phyloP scores from a whole-genome alignment of 2,329 filamentous ascomycete species.

The Malbranchea zuffiana region DNA sequence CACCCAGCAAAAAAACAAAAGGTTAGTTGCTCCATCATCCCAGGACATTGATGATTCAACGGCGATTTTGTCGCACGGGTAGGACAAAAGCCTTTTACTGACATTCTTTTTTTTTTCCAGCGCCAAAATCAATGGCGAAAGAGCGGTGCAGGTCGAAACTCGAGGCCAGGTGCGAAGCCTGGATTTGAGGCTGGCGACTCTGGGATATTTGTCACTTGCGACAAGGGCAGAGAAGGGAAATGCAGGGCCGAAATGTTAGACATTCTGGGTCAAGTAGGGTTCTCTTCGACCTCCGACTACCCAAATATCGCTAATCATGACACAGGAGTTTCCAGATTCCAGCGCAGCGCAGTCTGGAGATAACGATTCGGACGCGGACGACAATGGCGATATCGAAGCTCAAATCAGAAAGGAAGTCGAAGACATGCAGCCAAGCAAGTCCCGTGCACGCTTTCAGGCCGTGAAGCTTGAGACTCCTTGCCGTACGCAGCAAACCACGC shows the following conservation, averaged over 20 bases:
- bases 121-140: slow-evolving; percentile 22
- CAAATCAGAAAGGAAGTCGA: slow-evolving; percentile 50
- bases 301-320: slow-evolving; percentile 2
- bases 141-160: slow-evolving; percentile 10
- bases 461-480: slow-evolving; percentile 45
- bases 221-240: slow-evolving; percentile 50
- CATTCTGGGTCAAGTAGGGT: slow-evolving; percentile 44
- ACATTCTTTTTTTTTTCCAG: slow-evolving; percentile 8
- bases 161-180: slow-evolving; percentile 9
- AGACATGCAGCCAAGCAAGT: slow-evolving; percentile 40
- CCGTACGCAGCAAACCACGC: slow-evolving; percentile 20
- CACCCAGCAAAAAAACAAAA: slow-evolving; percentile 26
- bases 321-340: slow-evolving; percentile 9
- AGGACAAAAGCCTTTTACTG: slow-evolving; percentile 2
- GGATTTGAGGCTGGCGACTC: slow-evolving; percentile 41
- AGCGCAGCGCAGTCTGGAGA: slow-evolving; percentile 9
- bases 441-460: slow-evolving; percentile 40
- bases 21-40: slow-evolving; percentile 21
- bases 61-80: too few species aligned
- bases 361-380: slow-evolving; percentile 21
- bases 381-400: slow-evolving; percentile 48
- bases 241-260: slow-evolving; percentile 48
- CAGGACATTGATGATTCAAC: too few species aligned
- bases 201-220: slow-evolving; percentile 54
- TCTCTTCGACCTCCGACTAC: background rate